phyloP scores from a whole-genome alignment of 306 rosid species.

The Ormosia emarginata region DNA sequence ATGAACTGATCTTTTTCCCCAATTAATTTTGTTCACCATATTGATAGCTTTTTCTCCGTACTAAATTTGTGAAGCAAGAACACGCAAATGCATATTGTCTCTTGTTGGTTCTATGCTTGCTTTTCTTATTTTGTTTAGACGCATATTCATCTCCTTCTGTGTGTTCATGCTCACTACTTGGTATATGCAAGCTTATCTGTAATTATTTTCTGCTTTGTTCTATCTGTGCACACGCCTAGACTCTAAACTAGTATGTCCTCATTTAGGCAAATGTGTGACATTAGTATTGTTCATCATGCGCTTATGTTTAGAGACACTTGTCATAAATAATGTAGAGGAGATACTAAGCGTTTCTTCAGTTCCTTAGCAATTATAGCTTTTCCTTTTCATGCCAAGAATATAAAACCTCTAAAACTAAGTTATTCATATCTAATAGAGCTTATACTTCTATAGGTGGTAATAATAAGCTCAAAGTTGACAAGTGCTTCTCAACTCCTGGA shows the following conservation, averaged over 20 bases:
- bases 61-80: constrained; percentile 8
- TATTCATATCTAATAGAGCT: constrained; percentile 22
- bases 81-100: neutral
- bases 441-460: constrained; percentile 53
- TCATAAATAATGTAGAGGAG: neutral
- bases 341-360: neutral
- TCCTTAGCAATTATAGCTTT: neutral
- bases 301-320: neutral
- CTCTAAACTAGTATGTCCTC: neutral
- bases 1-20: constrained; percentile 33
- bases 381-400: neutral
- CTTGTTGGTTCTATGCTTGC: constrained; percentile 18
- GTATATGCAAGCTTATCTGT: neutral
- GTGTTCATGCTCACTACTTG: neutral
- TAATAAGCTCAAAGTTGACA: constrained; percentile 84
- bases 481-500: constrained; percentile 96
- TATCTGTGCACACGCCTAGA: neutral
- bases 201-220: neutral
- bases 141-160: neutral
- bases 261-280: neutral
- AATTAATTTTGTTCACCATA: neutral
- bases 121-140: neutral
- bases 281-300: neutral
- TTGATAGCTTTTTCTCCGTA: neutral
- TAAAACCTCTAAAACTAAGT: neutral